Base-by-base conservation (phyloP, 441 rosid species). In the Viola pubescens region DNA sequence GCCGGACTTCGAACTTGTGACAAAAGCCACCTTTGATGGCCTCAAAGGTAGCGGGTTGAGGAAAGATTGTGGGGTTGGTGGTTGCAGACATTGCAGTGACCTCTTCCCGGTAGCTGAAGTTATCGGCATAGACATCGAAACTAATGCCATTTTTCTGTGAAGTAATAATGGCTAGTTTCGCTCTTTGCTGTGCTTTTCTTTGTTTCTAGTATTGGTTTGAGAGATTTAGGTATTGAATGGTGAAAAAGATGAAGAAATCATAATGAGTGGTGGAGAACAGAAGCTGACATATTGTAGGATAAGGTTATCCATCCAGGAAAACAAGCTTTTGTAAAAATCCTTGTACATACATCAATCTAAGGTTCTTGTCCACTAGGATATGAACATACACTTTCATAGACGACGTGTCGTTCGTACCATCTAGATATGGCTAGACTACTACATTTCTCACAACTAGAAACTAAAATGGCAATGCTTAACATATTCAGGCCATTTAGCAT, bases 221-320 rank as follows among this genome's bases (percentile, higher is more conserved):
- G 3, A 16, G 19, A 1, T 37, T 37, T 11, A 41, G 13, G 37
- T 34, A 43, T 9, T 8, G 34, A 5, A 1, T 12, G 19, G 34
- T 4, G 38, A 12, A 39, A 39, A 13, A 9, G 4, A 55, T 14
- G n/a, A 55, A 46, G 45, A 1, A 47, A 26, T 26, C 34, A 26
- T 26, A 26, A 26, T 14, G n/a, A 14, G 12, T 7, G 49, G 14
- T 37, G 2, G 12, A 47, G 44, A 37, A 39, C 47, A 39, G 2
- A 7, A 8, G 60, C 50, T 37, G 11, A 46, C 10, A 19, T n/a
- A 34, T 54, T 51, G 55, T 38, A 56, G 67, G 81, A 79, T 76
- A 72, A 74, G 74, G 69, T 72, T 70, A 79, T 79, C 83, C 43
- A 39, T 14, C 69, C 37, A 26, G 14, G 43, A 54, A 49, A 41